Evolutionary conservation across 139 green algal genomes (phyloP).

Genomic region (Chlorella sp.): DNA sequence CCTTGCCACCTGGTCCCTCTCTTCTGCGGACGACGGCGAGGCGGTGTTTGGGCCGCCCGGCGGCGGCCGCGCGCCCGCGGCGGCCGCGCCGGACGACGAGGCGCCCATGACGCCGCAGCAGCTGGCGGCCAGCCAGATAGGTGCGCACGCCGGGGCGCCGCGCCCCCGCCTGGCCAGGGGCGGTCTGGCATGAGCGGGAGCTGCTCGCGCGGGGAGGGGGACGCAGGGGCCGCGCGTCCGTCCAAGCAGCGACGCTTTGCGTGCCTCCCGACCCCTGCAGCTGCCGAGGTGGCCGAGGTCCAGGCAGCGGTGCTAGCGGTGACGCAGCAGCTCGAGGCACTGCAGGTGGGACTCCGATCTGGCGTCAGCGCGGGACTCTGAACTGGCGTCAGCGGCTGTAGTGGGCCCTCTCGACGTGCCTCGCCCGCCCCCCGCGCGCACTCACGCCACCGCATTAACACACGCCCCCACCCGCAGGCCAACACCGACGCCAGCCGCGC

Average conservation of each 20-base stretch:
- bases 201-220: neutral
- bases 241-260: neutral
- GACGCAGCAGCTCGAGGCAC: conserved; percentile 47
- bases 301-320: conserved; percentile 53
- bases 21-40: neutral
- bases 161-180: neutral
- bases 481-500: conserved; percentile 50
- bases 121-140: conserved; percentile 57
- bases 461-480: too few relatives aligned
- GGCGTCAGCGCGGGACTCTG: too few relatives aligned
- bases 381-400: too few relatives aligned
- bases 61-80: neutral
- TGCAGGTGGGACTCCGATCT: too few relatives aligned
- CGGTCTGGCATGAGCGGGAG: too few relatives aligned
- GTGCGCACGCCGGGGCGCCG: conserved; percentile 24
- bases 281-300: conserved; percentile 68
- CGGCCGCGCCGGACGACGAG: neutral
- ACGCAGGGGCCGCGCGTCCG: neutral
- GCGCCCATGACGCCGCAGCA: conserved; percentile 32
- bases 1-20: conserved; percentile 38
- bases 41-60: neutral
- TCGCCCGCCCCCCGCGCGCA: too few relatives aligned
- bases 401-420: too few relatives aligned
- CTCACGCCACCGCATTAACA: too few relatives aligned
- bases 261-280: conserved; percentile 23